Base-by-base conservation (phyloP, 140 eudicot species). In the Senecio squalidus region DNA sequence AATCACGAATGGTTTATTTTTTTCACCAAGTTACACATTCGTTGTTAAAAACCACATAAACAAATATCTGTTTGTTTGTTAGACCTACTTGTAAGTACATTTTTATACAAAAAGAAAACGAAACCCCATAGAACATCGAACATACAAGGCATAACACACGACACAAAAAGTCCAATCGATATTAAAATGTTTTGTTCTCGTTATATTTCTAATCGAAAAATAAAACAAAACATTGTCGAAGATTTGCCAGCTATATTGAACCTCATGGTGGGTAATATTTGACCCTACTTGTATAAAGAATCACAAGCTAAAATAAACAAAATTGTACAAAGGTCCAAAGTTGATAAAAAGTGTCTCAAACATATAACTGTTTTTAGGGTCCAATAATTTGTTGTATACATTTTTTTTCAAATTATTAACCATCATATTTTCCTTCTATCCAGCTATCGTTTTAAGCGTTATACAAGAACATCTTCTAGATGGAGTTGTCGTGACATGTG, bases 211-310 rank as follows among this genome's bases (percentile, higher is more conserved):
- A 48, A 38, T 64, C 18, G 36, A 60, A 17, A 17, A 43, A 60
- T 16, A 62, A 47, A 64, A 34, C 29, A 64, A 51, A 28, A 66
- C 33, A 54, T 26, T 4, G 61, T 20, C 41, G 45, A 66, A 52
- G 55, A 49, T 38, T 60, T 69, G 68, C 55, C 74, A 69, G 74
- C 62, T 69, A 51, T 43, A 41, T 17, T 10, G 38, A 25, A 28
- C 30, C 53, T 65, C 53, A 64, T 64, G 15, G 23, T 26, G 38
- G 64, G 56, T 55, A 62, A 61, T 27, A 44, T 55, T 70, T 38
- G 63, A 62, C 76, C 76, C 76, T 53, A 70, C 70, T 14, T 70
- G 75, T 60, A 70, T 64, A 40, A 51, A 61, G 24, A 52, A 62
- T 43, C 24, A 62, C 57, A 52, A 60, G 20, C 52, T 60, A 43